A percentile compares a stretch with the other conserved stretches of the same genome.
These are phyloP conservation scores for Cladophialophora immunda DNA, from an alignment of 2,329 filamentous ascomycete species.

Conservation along the genomic window DNA sequence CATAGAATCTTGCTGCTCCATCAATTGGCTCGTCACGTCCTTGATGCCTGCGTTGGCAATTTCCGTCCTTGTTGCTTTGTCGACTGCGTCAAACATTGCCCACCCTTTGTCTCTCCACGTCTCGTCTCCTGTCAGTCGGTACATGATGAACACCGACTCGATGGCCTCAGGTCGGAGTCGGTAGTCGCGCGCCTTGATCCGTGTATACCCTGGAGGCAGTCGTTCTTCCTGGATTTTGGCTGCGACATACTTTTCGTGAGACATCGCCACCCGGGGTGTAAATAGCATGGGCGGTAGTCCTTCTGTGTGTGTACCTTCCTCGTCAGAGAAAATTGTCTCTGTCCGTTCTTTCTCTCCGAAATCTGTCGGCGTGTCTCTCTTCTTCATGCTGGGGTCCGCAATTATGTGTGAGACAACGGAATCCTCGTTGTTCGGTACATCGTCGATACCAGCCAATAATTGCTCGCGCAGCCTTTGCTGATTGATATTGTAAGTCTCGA, in stretches of 20 bases:
- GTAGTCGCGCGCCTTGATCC: slow-evolving; percentile 50
- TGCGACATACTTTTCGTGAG: slow-evolving; percentile 52
- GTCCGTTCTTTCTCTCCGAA: slow-evolving; percentile 41
- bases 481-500: slow-evolving; percentile 36
- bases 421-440: neutral
- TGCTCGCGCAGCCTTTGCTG: slow-evolving; percentile 37
- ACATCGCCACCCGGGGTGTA: slow-evolving; percentile 42
- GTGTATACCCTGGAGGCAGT: slow-evolving; percentile 53
- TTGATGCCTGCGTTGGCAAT: slow-evolving; percentile 72
- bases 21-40: slow-evolving; percentile 66
- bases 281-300: slow-evolving; percentile 25
- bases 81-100: slow-evolving; percentile 75
- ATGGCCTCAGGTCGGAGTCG: slow-evolving; percentile 74
- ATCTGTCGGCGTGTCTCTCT: slow-evolving; percentile 38
- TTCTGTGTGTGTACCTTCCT: slow-evolving; percentile 6
- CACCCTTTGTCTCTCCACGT: slow-evolving; percentile 74
- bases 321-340: slow-evolving; percentile 12
- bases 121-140: slow-evolving; percentile 73
- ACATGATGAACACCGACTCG: slow-evolving; percentile 81
- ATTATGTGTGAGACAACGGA: neutral
- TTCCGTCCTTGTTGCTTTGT: slow-evolving; percentile 67
- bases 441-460: slow-evolving; percentile 3
- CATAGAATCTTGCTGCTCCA: slow-evolving; percentile 67
- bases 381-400: slow-evolving; percentile 34
- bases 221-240: slow-evolving; percentile 53